phyloP scores from a whole-genome alignment of 2,329 filamentous ascomycete genomes.

The Huntiella savannae region DNA sequence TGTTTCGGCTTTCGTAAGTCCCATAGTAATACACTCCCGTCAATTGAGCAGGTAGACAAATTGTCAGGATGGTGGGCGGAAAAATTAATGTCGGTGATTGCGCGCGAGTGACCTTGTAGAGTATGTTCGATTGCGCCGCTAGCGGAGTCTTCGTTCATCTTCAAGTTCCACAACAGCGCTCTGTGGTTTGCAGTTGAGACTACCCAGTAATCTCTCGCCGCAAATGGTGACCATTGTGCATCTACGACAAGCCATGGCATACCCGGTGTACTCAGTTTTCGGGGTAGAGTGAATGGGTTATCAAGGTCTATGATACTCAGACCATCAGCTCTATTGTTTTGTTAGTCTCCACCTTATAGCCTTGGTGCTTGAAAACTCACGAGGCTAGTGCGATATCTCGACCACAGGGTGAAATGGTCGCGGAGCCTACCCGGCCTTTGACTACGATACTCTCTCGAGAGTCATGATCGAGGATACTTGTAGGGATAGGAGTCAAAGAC shows the following conservation, averaged over 20 bases:
- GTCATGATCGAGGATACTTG: conserved; percentile 56
- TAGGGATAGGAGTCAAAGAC: conserved; percentile 33
- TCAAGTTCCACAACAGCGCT: conserved; percentile 84
- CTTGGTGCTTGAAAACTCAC: conserved; percentile 21
- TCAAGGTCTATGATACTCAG: conserved; percentile 85
- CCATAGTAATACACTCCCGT: conserved; percentile 87
- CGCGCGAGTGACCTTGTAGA: conserved; percentile 62
- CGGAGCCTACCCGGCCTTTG: conserved; percentile 64
- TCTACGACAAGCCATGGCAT: conserved; percentile 90
- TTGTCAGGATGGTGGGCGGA: conserved; percentile 81
- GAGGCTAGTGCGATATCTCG: conserved; percentile 81
- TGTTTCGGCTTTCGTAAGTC: conserved; percentile 58
- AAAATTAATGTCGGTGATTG: conserved; percentile 93
- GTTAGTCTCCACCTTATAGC: neutral
- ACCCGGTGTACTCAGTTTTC: conserved; percentile 62
- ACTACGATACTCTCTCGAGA: conserved; percentile 81
- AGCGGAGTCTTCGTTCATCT: conserved; percentile 52
- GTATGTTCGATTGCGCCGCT: conserved; percentile 65
- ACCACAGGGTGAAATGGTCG: conserved; percentile 80
- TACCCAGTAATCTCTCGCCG: conserved; percentile 77
- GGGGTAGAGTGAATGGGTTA: conserved; percentile 69
- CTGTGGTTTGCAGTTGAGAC: conserved; percentile 89
- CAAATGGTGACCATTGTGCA: conserved; percentile 92
- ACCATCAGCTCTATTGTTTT: conserved; percentile 45
- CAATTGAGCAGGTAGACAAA: conserved; percentile 76